These are phyloP conservation scores for Combretum micranthum DNA, from an alignment of 345 rosid genomes.

Conservation along the genomic window DNA sequence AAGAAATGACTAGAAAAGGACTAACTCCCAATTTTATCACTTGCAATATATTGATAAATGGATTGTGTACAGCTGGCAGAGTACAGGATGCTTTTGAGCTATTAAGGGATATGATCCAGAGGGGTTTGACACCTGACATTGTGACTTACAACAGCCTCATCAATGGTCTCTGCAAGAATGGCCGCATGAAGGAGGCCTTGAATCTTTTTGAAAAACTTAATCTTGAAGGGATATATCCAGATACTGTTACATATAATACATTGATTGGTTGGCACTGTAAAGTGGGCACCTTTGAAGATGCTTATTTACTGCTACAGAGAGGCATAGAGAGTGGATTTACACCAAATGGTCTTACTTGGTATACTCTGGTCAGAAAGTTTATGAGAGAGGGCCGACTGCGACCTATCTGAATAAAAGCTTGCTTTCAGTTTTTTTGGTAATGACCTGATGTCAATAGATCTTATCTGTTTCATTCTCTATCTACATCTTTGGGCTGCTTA, in stretches of 20 bases:
- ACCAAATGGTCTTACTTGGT: slow-evolving; percentile 65
- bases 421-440: too few relatives aligned
- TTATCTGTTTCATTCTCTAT: too few relatives aligned
- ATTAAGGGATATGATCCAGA: slow-evolving; percentile 62
- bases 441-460: too few relatives aligned
- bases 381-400: background rate
- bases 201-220: slow-evolving; percentile 52
- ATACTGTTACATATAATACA: slow-evolving; percentile 72
- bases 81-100: slow-evolving; percentile 60
- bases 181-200: slow-evolving; percentile 52
- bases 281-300: slow-evolving; percentile 48
- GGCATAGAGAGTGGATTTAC: slow-evolving; percentile 48
- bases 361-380: slow-evolving; percentile 44
- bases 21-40: slow-evolving; percentile 48
- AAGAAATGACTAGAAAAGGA: slow-evolving; percentile 65
- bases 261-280: slow-evolving; percentile 69
- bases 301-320: slow-evolving; percentile 45
- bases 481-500: too few relatives aligned
- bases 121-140: slow-evolving; percentile 68
- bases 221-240: slow-evolving; percentile 66
- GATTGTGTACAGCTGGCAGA: slow-evolving; percentile 54
- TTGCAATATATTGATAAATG: slow-evolving; percentile 69
- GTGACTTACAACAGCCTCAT: slow-evolving; percentile 76
- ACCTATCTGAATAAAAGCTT: too few relatives aligned
- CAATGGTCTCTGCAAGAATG: slow-evolving; percentile 64